Evolutionary conservation across 164 flowering plant species (phyloP).

Genomic region (Buxus sempervirens): DNA sequence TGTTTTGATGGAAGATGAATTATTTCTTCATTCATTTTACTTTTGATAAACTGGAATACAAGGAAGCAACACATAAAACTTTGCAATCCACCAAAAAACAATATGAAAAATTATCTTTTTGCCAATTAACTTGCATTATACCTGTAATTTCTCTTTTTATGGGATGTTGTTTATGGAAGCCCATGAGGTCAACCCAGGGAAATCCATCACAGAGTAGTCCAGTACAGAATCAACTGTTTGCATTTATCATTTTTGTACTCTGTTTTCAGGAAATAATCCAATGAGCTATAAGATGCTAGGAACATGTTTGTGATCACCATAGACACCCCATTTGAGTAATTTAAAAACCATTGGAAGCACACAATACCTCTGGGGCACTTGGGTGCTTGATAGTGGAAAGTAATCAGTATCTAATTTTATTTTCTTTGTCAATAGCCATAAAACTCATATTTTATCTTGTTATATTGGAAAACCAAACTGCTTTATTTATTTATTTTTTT

Average conservation of each 20-base stretch:
- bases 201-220: background rate
- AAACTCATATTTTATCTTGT: background rate
- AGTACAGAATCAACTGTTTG: background rate
- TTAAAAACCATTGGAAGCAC: background rate
- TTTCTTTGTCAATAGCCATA: background rate
- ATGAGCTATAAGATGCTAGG: background rate
- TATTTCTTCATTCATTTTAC: too few relatives aligned
- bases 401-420: background rate
- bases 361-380: background rate
- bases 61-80: too few relatives aligned
- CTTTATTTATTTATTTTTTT: too few relatives aligned
- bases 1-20: too few relatives aligned
- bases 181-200: background rate
- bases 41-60: too few relatives aligned
- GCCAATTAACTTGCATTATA: background rate
- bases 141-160: background rate
- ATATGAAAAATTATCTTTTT: too few relatives aligned
- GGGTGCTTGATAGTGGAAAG: background rate
- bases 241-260: background rate
- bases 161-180: too few relatives aligned
- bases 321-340: too few relatives aligned
- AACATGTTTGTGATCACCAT: background rate
- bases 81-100: too few relatives aligned
- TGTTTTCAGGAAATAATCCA: background rate
- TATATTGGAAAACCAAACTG: background rate